phyloP scores from a whole-genome alignment of 805 yeast genomes.

The Wickerhamomyces sydowiorum region DNA sequence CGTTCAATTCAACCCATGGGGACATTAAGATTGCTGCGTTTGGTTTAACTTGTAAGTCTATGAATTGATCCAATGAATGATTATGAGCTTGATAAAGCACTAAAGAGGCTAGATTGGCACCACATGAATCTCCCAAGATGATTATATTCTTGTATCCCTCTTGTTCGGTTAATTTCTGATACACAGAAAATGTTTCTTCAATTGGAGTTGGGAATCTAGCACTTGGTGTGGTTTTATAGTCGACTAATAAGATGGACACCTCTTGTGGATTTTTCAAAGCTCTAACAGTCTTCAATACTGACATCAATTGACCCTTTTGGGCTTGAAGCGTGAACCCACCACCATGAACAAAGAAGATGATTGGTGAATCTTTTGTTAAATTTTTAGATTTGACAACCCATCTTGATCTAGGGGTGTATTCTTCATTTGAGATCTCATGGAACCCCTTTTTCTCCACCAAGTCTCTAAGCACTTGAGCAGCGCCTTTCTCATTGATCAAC shows the following conservation, averaged over 20 bases:
- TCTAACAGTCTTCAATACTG: background rate
- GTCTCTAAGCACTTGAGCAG: background rate
- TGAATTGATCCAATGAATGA: background rate
- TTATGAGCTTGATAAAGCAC: background rate
- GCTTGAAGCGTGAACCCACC: background rate
- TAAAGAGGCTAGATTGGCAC: background rate
- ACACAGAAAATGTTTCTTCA: background rate
- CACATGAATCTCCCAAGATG: background rate
- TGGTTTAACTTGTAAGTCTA: background rate
- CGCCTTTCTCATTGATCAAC: background rate
- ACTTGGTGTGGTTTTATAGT: background rate
- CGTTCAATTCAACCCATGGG: background rate
- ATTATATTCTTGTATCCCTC: background rate
- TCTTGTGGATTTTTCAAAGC: background rate
- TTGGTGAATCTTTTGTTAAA: background rate
- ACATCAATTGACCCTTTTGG: background rate
- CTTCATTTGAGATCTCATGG: background rate
- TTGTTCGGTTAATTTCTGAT: constrained; percentile 1
- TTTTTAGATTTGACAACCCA: background rate
- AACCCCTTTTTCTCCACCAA: background rate
- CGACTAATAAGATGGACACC: background rate
- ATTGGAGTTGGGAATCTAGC: background rate
- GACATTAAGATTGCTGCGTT: background rate
- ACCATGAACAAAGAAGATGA: background rate
- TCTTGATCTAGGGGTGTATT: background rate